Evolutionary conservation across 1,284 basidiomycete genomes (phyloP), one percentile per base, ranked within the genome.

Genomic region (Rhodotorula sp.): DNA sequence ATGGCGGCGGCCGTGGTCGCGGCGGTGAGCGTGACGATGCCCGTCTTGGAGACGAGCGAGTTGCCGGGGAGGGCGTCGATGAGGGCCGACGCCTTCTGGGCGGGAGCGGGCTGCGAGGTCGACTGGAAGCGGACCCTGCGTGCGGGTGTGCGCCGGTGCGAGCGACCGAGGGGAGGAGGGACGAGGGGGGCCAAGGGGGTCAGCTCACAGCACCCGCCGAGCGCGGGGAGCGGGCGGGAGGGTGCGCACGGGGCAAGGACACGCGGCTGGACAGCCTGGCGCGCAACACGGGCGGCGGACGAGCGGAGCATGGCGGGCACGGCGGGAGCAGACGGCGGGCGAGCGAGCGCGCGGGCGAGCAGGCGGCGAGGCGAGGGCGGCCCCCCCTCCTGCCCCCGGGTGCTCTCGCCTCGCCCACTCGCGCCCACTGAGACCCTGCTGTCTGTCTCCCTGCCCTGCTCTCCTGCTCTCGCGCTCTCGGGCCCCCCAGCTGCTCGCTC

Each of bases 21-120:
- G 53, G 93, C 92, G 80, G 93, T 93, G 74, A 97, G 88, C 80
- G 97, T 86, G 80, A 95, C 90, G 74, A 91, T 89, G 75, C 93
- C 93, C 14, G 82, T 96, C 86, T 98, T 98, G 82, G 93, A 92
- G 85, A 96, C 87, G 82, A 97, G 87, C 53, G 91, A 91, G 76
- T 91, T 91, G 66, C 93, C 93, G 62, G 96, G 97, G 74, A 98
- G 87, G 81, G 89, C 88, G 85, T 97, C 90, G 81, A 99, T 89
- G 80, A 99, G 88, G 80, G 95, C 89, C 63, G 90, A 88, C 65
- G 96, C 97, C 80, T 91, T 91, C 83, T 96, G 88, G 68, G 90
- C 88, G 66, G 96, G 93, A n/a, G 72, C 60, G 8, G 74, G 71
- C 57, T 61, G 59, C 12, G 46, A 14, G 21, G 72, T 68, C 55